Evolutionary conservation across 306 rosid species (phyloP), one percentile per base, ranked within the genome.

Genomic region (Malus sylvestris): DNA sequence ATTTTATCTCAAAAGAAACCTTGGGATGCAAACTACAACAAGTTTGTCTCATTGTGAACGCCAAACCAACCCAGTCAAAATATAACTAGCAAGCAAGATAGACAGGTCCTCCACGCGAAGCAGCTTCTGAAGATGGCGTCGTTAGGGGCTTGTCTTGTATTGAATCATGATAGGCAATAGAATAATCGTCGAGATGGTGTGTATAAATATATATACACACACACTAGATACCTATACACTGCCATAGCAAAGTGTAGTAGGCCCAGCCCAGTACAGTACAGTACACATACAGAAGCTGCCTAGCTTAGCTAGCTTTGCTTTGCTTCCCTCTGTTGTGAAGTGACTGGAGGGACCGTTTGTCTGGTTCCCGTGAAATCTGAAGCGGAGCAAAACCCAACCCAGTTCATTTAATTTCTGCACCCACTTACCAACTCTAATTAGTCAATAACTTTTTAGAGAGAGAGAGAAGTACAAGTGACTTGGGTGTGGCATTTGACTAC

Each of bases 271-370:
- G 27, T 19, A 22, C 61, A 57, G 62, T 57, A 57, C 27, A 57
- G 4, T 19, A 9, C 23, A 19, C 1, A n/a, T n/a, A 60, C 75
- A 71, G 65, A 53, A 23, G 75, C 23, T 5, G 55, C 53, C 53
- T 14, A 49, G 8, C 53, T 49, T 49, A 49, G 20, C 53, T 49
- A 49, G 8, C 55, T 49, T 15, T 49, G 20, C 55, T 49, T 49
- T 15, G 55, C 55, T 15, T 49, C 20, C 55, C 55, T 49, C 87
- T 85, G 85, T 86, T 79, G 75, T 81, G 94, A 89, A 89, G 91
- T 86, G 95, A 91, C 93, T 68, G 70, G 79, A 88, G 88, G 88
- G 86, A 78, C 87, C 84, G 81, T 78, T 81, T 86, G 91, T 85
- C 81, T 67, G 86, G 70, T 80, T 79, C 88, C 83, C 80, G 87